These are phyloP conservation scores for Lactarius akahatsu DNA, from an alignment of 768 basidiomycete species.

Conservation along the genomic window DNA sequence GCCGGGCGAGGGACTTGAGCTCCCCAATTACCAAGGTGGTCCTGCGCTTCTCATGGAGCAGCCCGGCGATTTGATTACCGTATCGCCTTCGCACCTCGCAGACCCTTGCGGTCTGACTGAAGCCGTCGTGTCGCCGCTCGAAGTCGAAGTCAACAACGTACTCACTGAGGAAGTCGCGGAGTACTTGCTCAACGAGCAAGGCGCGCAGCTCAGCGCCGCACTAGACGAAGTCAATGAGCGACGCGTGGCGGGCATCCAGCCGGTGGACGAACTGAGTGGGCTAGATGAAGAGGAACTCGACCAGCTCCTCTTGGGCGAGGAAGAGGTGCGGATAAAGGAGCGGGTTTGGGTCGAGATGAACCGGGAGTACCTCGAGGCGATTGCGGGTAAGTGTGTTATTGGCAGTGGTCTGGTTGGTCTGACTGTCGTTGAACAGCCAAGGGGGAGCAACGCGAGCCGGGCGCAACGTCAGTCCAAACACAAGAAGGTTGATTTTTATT, in stretches of 20 bases:
- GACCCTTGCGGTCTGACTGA: conserved; percentile 18
- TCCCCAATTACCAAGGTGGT: conserved; percentile 4
- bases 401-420: conserved; percentile 12
- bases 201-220: conserved; percentile 56
- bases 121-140: conserved; percentile 42
- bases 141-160: conserved; percentile 59
- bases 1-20: conserved; percentile 32
- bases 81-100: conserved; percentile 13
- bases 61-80: conserved; percentile 3
- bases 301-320: conserved; percentile 69
- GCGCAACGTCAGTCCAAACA: conserved; percentile 48
- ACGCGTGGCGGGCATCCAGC: conserved; percentile 51
- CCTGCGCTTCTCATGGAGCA: conserved; percentile 16
- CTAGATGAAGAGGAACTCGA: conserved; percentile 93
- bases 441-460: conserved; percentile 49
- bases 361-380: conserved; percentile 82
- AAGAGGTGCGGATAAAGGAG: conserved; percentile 83
- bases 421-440: conserved; percentile 51
- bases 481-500: conserved; percentile 62
- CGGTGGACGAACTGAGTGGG: conserved; percentile 60
- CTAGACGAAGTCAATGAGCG: conserved; percentile 67
- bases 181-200: conserved; percentile 62
- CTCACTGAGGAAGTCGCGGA: conserved; percentile 70
- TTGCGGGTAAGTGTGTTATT: conserved; percentile 60
- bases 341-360: conserved; percentile 95